Evolutionary conservation across 371 early-diverging fungal genomes (phyloP).

Genomic region (Parasitella parasitica): DNA sequence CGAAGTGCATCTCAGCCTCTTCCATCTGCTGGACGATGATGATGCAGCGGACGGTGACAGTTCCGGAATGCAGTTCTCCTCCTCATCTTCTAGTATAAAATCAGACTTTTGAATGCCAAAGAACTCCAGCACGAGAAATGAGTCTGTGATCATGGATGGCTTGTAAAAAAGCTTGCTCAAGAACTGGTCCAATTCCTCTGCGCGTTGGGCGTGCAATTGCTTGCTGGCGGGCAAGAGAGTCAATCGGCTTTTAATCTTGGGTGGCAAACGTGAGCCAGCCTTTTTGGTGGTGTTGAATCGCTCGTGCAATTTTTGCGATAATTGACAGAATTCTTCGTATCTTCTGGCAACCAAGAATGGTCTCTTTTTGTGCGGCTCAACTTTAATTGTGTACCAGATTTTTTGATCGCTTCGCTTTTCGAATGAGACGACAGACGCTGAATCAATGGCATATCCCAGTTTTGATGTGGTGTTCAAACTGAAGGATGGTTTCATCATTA

Average conservation of each 20-base stretch:
- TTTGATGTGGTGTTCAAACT: neutral
- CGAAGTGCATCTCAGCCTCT: slow-evolving; percentile 23
- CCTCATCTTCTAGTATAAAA: neutral
- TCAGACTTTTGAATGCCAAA: slow-evolving; percentile 12
- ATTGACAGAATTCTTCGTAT: slow-evolving; percentile 26
- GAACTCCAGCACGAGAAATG: slow-evolving; percentile 21
- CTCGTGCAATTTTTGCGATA: slow-evolving; percentile 27
- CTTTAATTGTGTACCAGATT: slow-evolving; percentile 17
- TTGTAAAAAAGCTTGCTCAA: slow-evolving; percentile 12
- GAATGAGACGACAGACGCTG: slow-evolving; percentile 18
- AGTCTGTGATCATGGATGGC: slow-evolving; percentile 17
- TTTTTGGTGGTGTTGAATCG: slow-evolving; percentile 6
- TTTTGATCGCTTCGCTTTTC: slow-evolving; percentile 28
- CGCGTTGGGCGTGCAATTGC: slow-evolving; percentile 15
- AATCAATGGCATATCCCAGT: neutral
- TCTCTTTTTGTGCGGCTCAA: slow-evolving; percentile 5
- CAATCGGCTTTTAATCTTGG: slow-evolving; percentile 18
- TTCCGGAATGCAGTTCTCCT: neutral
- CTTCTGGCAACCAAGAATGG: slow-evolving; percentile 13
- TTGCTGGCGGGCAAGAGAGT: slow-evolving; percentile 6
- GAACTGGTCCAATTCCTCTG: slow-evolving; percentile 26
- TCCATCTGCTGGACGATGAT: slow-evolving; percentile 19
- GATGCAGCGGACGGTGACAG: neutral
- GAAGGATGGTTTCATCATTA: slow-evolving; percentile 1
- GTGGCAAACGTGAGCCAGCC: slow-evolving; percentile 5